phyloP scores from a whole-genome alignment of 2,329 filamentous ascomycete genomes.

The Furcasterigmium sp. region DNA sequence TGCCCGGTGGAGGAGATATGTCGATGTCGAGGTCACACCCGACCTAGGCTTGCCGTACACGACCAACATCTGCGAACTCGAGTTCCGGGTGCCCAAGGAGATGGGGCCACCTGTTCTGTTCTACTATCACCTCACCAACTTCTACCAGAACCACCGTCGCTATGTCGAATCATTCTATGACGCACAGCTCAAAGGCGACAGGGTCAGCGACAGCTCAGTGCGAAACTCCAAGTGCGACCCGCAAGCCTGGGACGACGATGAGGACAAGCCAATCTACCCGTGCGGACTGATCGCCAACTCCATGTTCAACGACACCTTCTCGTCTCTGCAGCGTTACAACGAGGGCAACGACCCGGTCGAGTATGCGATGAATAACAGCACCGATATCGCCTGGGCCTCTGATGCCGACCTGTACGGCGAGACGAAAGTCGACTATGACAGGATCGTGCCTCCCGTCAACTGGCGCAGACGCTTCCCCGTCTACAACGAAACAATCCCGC shows the following conservation, averaged over 20 bases:
- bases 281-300: conserved; percentile 97
- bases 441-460: conserved; percentile 80
- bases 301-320: conserved; percentile 90
- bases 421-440: conserved; percentile 57
- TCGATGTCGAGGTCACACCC: conserved; percentile 34
- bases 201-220: conserved; percentile 56
- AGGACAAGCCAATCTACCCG: conserved; percentile 77
- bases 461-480: conserved; percentile 69
- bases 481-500: conserved; percentile 54
- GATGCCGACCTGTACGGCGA: conserved; percentile 75
- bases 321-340: conserved; percentile 33
- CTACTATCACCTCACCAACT: conserved; percentile 95
- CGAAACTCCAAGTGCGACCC: conserved; percentile 69
- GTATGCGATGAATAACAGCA: conserved; percentile 72
- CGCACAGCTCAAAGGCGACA: conserved; percentile 71
- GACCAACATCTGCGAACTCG: conserved; percentile 61
- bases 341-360: conserved; percentile 27
- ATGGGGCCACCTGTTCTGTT: conserved; percentile 80
- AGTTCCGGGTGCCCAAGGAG: conserved; percentile 73
- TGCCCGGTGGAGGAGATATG: conserved; percentile 34
- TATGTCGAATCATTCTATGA: conserved; percentile 88
- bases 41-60: conserved; percentile 24
- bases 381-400: conserved; percentile 78
- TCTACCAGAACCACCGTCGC: conserved; percentile 97
- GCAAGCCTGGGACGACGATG: conserved; percentile 31